Base-by-base conservation (phyloP, 2,329 filamentous ascomycete species). In the Pseudohalonectria lignicola region DNA sequence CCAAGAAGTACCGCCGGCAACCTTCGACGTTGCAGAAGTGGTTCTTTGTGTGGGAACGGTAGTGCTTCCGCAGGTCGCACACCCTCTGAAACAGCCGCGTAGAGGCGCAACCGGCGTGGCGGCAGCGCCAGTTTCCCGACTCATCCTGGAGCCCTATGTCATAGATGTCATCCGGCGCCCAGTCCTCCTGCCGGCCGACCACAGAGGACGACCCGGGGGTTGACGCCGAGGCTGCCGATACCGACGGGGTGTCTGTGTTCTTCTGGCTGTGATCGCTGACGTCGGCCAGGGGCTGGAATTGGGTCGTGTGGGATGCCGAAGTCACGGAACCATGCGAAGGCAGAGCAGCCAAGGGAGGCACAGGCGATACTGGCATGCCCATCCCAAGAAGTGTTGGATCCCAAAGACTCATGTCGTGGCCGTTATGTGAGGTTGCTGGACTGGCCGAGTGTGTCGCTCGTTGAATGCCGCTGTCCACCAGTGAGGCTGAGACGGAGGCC, bases 61-160 rank as follows among this genome's bases (percentile, higher is more conserved):
- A 34, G 19, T 34, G 31, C 8, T 34, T 34, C 13, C 31, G 31
- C 31, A 34, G 31, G 31, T 34, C 31, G 31, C 31, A 34, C 13
- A 19, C 31, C 18, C 31, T 21, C 31, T 19, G 19, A 19, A 34
- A 34, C 1, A 19, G 10, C 17, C 31, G 31, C 13, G 31, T 34
- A 13, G 31, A 34, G 17, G 16, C 16, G 31, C 31, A 34, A 8
- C 31, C 31, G 16, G 31, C 13, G 18, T 34, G 31, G 3, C 13
- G 19, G 19, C 31, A 34, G 17, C 31, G 19, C 31, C 31, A 34
- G 19, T 19, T 21, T 7, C 31, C 31, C 19, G 16, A 13, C 19
- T 8, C 18, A 13, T 17, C 16, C 13, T 34, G 31, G 11, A 16
- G 21, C 3, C 31, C 31, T 19, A 34, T 34, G 16, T 34, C 31